Evolutionary conservation across 2,329 filamentous ascomycete genomes (phyloP).

Genomic region (Fusarium subglutinans): DNA sequence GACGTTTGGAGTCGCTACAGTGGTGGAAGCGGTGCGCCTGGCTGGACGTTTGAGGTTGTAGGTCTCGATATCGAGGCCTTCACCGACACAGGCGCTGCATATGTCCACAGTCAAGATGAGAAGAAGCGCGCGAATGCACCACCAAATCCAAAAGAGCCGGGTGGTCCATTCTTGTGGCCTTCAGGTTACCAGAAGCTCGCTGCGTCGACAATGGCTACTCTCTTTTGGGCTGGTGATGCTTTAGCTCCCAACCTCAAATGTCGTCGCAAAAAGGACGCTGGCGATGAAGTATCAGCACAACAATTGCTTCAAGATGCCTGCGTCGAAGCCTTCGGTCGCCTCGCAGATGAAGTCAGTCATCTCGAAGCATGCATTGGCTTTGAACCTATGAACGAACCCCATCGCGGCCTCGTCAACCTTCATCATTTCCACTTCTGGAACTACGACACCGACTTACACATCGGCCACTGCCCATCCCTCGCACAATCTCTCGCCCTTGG

Average conservation of each 20-base stretch:
- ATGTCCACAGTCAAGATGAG: constrained; percentile 50
- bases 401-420: constrained; percentile 53
- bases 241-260: constrained; percentile 44
- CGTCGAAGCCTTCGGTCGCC: constrained; percentile 48
- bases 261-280: constrained; percentile 22
- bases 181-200: constrained; percentile 52
- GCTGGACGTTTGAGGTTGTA: constrained; percentile 54
- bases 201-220: constrained; percentile 46
- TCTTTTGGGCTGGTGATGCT: constrained; percentile 44
- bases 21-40: constrained; percentile 53
- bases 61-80: constrained; percentile 52
- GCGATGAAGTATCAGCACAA: constrained; percentile 42
- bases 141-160: constrained; percentile 45
- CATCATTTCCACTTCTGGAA: constrained; percentile 52
- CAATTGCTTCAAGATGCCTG: constrained; percentile 46
- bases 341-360: constrained; percentile 45
- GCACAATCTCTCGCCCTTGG: constrained; percentile 52
- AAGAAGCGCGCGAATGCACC: constrained; percentile 37
- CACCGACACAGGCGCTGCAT: constrained; percentile 47
- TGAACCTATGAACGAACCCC: constrained; percentile 55
- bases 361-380: constrained; percentile 52
- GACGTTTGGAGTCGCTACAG: constrained; percentile 56
- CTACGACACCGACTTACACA: constrained; percentile 54
- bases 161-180: constrained; percentile 51
- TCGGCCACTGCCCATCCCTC: constrained; percentile 52